These are phyloP conservation scores for Rhynchosporium graminicola DNA, from an alignment of 2,329 filamentous ascomycete genomes.

Conservation along the genomic window DNA sequence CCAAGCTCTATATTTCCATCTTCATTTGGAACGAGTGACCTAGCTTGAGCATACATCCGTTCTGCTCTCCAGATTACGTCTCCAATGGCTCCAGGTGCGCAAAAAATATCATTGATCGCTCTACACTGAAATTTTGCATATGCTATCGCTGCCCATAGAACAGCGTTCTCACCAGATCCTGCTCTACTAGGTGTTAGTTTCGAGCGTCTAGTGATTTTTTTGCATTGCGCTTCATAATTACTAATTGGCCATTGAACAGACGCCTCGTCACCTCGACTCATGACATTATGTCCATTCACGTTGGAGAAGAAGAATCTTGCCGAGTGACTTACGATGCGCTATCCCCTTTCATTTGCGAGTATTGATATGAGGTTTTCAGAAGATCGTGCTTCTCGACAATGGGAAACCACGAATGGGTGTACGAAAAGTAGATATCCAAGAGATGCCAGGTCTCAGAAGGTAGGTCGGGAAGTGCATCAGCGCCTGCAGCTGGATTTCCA, in stretches of 20 bases:
- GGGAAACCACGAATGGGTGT: slow-evolving; percentile 76
- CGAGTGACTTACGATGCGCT: slow-evolving; percentile 11
- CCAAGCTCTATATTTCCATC: slow-evolving; percentile 50
- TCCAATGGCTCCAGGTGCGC: slow-evolving; percentile 29
- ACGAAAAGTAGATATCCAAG: slow-evolving; percentile 72
- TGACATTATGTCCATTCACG: neutral
- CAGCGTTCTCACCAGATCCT: slow-evolving; percentile 50
- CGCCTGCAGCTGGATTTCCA: slow-evolving; percentile 17
- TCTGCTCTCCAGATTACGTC: slow-evolving; percentile 38
- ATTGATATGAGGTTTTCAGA: slow-evolving; percentile 39
- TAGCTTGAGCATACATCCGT: slow-evolving; percentile 53
- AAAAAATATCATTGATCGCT: slow-evolving; percentile 37
- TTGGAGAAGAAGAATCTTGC: neutral
- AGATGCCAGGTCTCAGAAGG: slow-evolving; percentile 46
- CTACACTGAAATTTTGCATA: slow-evolving; percentile 55
- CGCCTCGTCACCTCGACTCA: too few species aligned
- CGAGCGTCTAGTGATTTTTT: too few species aligned
- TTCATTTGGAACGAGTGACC: slow-evolving; percentile 50
- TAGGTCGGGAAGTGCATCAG: slow-evolving; percentile 31
- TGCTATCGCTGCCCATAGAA: slow-evolving; percentile 61
- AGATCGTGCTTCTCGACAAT: slow-evolving; percentile 64
- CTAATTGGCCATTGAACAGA: too few species aligned
- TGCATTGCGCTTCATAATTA: too few species aligned
- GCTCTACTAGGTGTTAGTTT: neutral
- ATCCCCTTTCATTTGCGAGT: slow-evolving; percentile 31